A percentile compares a stretch with the other conserved stretches of the same genome.
phyloP scores from a whole-genome alignment of 2,329 filamentous ascomycete genomes.

The Ophiostoma quercus region DNA sequence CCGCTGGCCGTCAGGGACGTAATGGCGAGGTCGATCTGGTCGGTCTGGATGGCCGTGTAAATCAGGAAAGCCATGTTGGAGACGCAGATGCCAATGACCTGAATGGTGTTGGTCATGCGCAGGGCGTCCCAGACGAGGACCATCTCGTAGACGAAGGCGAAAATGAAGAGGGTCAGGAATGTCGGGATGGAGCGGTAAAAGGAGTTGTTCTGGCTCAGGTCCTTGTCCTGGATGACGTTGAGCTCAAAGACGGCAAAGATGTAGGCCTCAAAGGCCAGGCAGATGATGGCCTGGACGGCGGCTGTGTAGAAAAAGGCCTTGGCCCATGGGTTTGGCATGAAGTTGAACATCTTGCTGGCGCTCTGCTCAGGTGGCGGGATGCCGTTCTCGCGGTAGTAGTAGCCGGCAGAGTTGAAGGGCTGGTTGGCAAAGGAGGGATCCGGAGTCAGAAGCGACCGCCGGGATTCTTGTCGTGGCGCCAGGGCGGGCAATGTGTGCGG shows the following conservation, averaged over 20 bases:
- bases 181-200: constrained; percentile 76
- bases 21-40: constrained; percentile 78
- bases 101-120: constrained; percentile 94
- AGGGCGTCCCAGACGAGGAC: constrained; percentile 89
- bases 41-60: constrained; percentile 87
- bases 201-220: constrained; percentile 45
- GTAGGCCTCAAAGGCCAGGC: constrained; percentile 85
- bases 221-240: constrained; percentile 45
- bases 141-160: constrained; percentile 90
- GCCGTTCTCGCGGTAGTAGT: constrained; percentile 34
- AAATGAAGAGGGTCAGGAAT: constrained; percentile 93
- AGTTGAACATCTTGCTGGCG: constrained; percentile 56
- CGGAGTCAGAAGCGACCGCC: constrained; percentile 42
- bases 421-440: constrained; percentile 34
- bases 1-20: constrained; percentile 49
- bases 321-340: constrained; percentile 80
- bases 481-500: constrained; percentile 38
- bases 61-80: constrained; percentile 89
- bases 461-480: constrained; percentile 43
- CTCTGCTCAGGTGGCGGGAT: constrained; percentile 30
- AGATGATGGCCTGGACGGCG: constrained; percentile 69
- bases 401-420: constrained; percentile 33
- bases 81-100: constrained; percentile 89
- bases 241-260: constrained; percentile 82
- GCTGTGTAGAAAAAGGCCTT: constrained; percentile 75